phyloP scores from a whole-genome alignment of 2,329 filamentous ascomycete genomes.

The Apiospora marii region DNA sequence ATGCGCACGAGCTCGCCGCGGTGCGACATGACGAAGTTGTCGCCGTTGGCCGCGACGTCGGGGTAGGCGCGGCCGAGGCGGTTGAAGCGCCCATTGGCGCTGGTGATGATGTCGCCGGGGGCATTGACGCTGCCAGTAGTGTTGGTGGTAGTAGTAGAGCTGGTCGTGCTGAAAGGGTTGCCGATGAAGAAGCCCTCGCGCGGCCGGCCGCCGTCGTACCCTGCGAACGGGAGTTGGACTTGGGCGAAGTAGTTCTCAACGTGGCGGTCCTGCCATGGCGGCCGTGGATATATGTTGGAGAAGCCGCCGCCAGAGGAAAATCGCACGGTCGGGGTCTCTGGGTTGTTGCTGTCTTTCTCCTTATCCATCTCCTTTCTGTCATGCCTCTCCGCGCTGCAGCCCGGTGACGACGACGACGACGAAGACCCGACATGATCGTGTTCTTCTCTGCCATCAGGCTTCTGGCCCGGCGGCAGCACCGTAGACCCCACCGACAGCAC shows the following conservation, averaged over 20 bases:
- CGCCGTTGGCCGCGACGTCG: conserved; percentile 55
- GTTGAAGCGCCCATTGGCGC: conserved; percentile 45
- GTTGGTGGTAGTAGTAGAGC: fast-evolving
- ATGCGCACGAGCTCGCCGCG: conserved; percentile 47
- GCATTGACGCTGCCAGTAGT: too few species aligned
- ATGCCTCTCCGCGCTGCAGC: not conserved
- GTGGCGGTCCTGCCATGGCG: conserved; percentile 39
- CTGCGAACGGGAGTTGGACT: conserved; percentile 38
- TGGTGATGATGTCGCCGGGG: not conserved
- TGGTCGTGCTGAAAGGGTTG: not conserved
- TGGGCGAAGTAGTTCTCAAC: conserved; percentile 38
- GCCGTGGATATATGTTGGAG: conserved; percentile 43
- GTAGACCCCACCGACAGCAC: conserved; percentile 55
- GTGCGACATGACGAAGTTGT: conserved; percentile 44
- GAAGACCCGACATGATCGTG: not conserved
- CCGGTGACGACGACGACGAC: not conserved
- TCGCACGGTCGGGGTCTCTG: conserved; percentile 27
- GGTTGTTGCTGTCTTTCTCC: conserved; percentile 26
- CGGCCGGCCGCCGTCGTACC: conserved; percentile 40
- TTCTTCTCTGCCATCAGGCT: not conserved
- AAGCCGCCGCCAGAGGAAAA: conserved; percentile 45
- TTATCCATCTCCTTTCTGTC: conserved; percentile 25
- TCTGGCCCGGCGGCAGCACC: conserved; percentile 31
- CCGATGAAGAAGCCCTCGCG: not conserved
- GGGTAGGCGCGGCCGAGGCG: conserved; percentile 56